These are phyloP conservation scores for Maudiozyma barnettii DNA, from an alignment of 805 yeast species.

Conservation along the genomic window DNA sequence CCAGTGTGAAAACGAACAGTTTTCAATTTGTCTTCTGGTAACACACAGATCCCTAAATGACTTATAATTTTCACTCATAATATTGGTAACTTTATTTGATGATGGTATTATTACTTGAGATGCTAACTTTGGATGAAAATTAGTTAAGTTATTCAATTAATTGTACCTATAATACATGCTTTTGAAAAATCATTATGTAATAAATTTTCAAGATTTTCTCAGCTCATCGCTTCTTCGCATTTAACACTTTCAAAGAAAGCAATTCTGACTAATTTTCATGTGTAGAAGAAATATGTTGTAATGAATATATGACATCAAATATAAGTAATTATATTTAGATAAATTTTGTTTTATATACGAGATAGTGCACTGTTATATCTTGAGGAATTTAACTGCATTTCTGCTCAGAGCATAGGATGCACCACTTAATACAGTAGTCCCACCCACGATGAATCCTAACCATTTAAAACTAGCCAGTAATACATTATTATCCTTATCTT, in stretches of 20 bases:
- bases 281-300: no score
- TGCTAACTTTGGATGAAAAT: no score
- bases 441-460: slow-evolving; percentile 47
- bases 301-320: not conserved
- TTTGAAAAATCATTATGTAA: not conserved
- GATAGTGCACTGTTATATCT: not conserved
- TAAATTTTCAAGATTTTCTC: not conserved
- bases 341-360: not conserved
- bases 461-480: slow-evolving; percentile 8
- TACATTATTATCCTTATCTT: slow-evolving; percentile 3
- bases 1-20: slow-evolving; percentile 56
- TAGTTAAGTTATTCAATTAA: no score
- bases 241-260: no score
- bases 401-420: slow-evolving; percentile 63
- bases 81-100: not conserved
- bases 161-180: no score
- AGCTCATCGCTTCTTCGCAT: not conserved
- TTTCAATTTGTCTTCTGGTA: slow-evolving; percentile 35
- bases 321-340: not conserved
- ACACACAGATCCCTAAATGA: slow-evolving; percentile 21
- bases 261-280: no score
- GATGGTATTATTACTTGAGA: not conserved
- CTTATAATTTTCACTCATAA: slow-evolving; percentile 10
- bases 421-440: slow-evolving; percentile 73
- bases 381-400: slow-evolving; percentile 41